phyloP scores from a whole-genome alignment of 2,329 filamentous ascomycete genomes.

The Botrytis squamosa region DNA sequence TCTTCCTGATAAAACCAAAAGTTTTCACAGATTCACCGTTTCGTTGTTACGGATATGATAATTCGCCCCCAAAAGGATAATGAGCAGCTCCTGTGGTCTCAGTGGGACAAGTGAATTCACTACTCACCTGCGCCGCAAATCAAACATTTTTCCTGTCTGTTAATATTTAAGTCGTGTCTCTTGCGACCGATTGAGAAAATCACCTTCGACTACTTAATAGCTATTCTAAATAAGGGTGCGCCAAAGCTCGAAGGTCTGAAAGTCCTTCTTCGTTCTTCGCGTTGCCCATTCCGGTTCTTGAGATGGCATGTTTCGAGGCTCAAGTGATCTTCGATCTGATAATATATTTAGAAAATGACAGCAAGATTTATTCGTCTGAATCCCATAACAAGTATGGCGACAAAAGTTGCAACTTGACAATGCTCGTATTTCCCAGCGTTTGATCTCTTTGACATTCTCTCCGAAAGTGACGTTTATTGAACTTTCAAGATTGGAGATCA shows the following conservation, averaged over 20 bases:
- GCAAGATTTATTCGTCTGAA: not conserved
- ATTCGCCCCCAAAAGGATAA: too few species aligned
- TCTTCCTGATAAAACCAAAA: too few species aligned
- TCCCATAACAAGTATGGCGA: rapidly evolving
- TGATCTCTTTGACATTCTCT: not conserved
- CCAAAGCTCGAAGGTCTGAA: not conserved
- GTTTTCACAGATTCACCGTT: too few species aligned
- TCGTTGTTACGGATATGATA: too few species aligned
- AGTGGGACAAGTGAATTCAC: too few species aligned
- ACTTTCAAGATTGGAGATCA: not conserved
- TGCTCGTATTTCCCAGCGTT: not conserved
- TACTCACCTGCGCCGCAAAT: too few species aligned
- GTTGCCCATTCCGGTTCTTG: rapidly evolving
- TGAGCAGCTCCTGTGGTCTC: too few species aligned
- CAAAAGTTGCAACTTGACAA: not conserved
- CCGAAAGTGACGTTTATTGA: not conserved
- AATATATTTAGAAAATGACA: not conserved
- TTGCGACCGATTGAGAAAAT: not conserved
- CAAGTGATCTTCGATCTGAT: not conserved
- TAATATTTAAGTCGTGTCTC: too few species aligned
- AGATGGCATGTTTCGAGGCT: not conserved
- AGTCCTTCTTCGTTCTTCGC: not conserved
- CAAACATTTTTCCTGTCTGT: too few species aligned
- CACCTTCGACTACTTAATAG: too few species aligned
- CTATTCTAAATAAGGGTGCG: too few species aligned